These are phyloP conservation scores for Podaxis sp. DNA, from an alignment of 768 basidiomycete genomes.

Conservation along the genomic window DNA sequence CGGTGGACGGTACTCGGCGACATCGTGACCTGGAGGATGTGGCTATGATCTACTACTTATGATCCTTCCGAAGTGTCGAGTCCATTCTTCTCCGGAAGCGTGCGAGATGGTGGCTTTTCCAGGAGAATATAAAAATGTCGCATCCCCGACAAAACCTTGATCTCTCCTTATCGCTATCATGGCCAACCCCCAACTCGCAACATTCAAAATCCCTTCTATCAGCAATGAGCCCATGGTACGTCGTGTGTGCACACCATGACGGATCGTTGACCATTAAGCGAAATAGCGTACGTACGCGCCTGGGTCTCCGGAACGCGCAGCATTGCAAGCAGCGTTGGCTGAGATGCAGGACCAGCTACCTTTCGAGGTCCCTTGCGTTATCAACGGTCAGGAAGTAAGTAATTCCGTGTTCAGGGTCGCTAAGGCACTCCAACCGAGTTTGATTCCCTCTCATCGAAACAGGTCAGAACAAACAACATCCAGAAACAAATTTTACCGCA, in stretches of 20 bases:
- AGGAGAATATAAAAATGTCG: conserved; percentile 1
- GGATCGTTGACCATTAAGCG: not conserved
- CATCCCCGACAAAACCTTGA: not conserved
- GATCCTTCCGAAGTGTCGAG: not conserved
- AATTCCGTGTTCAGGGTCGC: not conserved
- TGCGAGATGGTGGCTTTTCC: conserved; percentile 1
- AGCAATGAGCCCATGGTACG: conserved; percentile 94
- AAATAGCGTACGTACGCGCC: conserved; percentile 72
- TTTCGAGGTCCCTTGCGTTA: conserved; percentile 90
- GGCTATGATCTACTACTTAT: not conserved
- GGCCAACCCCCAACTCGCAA: conserved; percentile 74
- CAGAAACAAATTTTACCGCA: conserved; percentile 84
- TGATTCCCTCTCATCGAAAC: not conserved
- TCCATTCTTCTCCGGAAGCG: not conserved
- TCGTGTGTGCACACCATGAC: not conserved
- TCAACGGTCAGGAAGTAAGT: conserved; percentile 84
- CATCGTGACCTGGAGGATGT: not conserved
- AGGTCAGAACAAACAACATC: conserved; percentile 82
- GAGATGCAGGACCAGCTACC: conserved; percentile 85
- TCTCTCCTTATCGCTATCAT: conserved; percentile 37
- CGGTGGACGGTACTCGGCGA: not conserved
- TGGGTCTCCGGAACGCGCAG: conserved; percentile 76
- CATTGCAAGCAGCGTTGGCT: conserved; percentile 66
- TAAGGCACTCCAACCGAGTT: conserved; percentile 5
- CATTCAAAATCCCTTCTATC: conserved; percentile 82